Percentiles rank a stretch among this genome's conserved stretches.
These are phyloP conservation scores for Leucoagaricus sp. DNA, from an alignment of 1,284 basidiomycete genomes.

Conservation along the genomic window DNA sequence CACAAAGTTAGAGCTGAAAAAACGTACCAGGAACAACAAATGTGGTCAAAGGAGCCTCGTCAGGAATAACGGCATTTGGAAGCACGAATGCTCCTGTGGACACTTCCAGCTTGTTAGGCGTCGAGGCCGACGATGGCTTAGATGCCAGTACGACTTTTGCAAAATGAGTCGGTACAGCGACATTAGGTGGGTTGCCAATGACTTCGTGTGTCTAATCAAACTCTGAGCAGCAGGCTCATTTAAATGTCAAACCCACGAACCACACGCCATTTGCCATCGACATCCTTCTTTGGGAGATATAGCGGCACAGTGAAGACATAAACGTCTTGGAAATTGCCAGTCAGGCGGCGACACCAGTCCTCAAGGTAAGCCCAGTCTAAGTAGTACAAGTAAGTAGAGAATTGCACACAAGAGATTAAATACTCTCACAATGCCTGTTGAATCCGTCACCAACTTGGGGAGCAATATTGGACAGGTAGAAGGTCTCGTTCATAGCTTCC, in stretches of 20 bases:
- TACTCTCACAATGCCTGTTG: constrained; percentile 86
- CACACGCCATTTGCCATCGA: constrained; percentile 93
- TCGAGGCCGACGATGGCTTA: constrained; percentile 70
- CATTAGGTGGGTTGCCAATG: constrained; percentile 88
- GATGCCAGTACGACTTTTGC: constrained; percentile 93
- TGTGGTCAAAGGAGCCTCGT: constrained; percentile 75
- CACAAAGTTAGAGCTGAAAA: neutral
- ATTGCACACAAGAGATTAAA: neutral
- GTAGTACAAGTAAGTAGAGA: neutral
- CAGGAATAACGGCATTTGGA: constrained; percentile 88
- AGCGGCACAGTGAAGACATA: constrained; percentile 98
- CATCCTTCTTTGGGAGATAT: constrained; percentile 86
- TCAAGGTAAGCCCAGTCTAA: constrained; percentile 96
- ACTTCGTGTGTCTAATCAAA: constrained; percentile 82
- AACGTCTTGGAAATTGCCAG: constrained; percentile 86
- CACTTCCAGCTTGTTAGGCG: constrained; percentile 72
- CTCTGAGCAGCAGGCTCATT: constrained; percentile 4
- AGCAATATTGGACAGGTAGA: constrained; percentile 93
- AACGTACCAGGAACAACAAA: constrained; percentile 80
- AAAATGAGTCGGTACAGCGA: constrained; percentile 97
- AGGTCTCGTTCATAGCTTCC: constrained; percentile 97
- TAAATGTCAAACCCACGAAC: constrained; percentile 49
- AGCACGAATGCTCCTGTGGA: constrained; percentile 93
- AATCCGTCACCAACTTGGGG: constrained; percentile 98
- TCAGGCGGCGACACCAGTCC: constrained; percentile 92